Evolutionary conservation across 106 monocot genomes (phyloP).

Genomic region (Acorus calamus): DNA sequence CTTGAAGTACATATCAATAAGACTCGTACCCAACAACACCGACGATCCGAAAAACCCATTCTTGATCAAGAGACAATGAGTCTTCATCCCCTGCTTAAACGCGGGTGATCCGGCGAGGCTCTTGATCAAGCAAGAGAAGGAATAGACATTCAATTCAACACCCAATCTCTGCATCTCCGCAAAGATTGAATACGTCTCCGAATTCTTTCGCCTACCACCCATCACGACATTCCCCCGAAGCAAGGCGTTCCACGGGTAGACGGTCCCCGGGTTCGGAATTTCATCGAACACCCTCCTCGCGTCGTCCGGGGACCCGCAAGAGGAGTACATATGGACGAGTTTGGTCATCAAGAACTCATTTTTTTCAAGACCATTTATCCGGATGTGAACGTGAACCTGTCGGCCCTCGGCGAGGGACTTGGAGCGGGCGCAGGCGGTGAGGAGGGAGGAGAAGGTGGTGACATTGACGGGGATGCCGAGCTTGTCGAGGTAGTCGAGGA

Average conservation of each 20-base stretch:
- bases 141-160: conserved; percentile 59
- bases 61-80: conserved; percentile 67
- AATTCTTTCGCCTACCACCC: conserved; percentile 33
- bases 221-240: conserved; percentile 35
- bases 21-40: conserved; percentile 34
- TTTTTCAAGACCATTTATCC: conserved; percentile 33
- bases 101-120: conserved; percentile 67
- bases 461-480: conserved; percentile 56
- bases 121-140: conserved; percentile 71
- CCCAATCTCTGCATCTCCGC: conserved; percentile 44
- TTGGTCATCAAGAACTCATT: conserved; percentile 64
- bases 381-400: conserved; percentile 59
- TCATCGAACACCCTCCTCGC: conserved; percentile 32
- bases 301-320: conserved; percentile 40
- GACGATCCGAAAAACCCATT: conserved; percentile 28
- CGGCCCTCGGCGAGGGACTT: conserved; percentile 23
- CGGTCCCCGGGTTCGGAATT: conserved; percentile 2
- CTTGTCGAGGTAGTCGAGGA: conserved; percentile 82
- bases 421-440: conserved; percentile 48
- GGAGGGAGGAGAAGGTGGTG: conserved; percentile 76
- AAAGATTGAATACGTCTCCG: conserved; percentile 26
- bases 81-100: conserved; percentile 32
- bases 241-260: conserved; percentile 71
- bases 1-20: conserved; percentile 89
- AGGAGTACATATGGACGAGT: conserved; percentile 57